Percentiles rank a stretch among this genome's conserved stretches.
phyloP scores from a whole-genome alignment of 2,329 filamentous ascomycete species.

The Emmonsiellopsis sp. region DNA sequence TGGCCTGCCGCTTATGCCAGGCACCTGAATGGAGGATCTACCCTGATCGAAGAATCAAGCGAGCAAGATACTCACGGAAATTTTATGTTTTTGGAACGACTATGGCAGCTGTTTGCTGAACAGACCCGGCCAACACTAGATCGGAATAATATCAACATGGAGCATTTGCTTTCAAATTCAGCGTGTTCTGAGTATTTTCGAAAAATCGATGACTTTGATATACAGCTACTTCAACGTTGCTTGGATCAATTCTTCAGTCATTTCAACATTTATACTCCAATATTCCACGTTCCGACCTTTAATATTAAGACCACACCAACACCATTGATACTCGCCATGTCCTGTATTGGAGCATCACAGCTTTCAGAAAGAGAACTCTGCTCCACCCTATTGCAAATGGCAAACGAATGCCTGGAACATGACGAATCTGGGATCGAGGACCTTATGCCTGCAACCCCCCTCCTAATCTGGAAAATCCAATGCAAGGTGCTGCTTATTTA shows the following conservation, averaged over 20 bases:
- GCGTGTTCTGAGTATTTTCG: no score
- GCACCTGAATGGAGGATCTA: no score
- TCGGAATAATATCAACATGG: not conserved
- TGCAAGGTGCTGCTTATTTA: not conserved
- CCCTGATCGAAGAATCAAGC: no score
- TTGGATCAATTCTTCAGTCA: slow-evolving; percentile 22
- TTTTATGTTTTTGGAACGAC: no score
- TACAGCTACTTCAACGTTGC: slow-evolving; percentile 17
- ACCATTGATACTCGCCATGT: slow-evolving; percentile 25
- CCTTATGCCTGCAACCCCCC: no score
- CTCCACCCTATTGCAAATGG: not conserved
- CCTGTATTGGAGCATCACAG: slow-evolving; percentile 23
- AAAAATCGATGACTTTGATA: not conserved
- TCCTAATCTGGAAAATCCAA: not conserved
- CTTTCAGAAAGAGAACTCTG: not conserved
- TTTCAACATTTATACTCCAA: slow-evolving; percentile 25
- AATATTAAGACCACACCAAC: slow-evolving; percentile 17
- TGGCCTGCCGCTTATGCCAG: not conserved
- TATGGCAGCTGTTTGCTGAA: no score
- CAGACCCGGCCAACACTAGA: no score
- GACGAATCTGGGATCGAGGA: no score
- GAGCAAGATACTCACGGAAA: no score
- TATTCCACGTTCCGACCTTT: slow-evolving; percentile 25
- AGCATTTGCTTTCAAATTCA: not conserved
- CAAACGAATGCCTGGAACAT: not conserved